Conservation (phyloP, 805 yeast genomes). For the Kluyveromyces lactis region DNA sequence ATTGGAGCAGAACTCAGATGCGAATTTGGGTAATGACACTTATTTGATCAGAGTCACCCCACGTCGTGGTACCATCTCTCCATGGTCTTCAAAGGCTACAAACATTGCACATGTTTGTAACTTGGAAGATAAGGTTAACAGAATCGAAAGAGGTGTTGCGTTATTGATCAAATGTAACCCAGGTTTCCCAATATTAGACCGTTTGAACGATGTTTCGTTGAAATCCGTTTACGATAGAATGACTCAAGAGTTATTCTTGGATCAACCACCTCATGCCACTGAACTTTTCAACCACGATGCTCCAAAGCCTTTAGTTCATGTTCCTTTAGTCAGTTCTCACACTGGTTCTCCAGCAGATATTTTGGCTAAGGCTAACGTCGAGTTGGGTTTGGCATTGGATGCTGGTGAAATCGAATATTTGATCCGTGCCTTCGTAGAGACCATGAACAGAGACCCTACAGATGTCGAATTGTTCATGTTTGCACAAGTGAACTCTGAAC, state of each 20-base stretch:
- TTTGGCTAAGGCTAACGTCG: constrained; percentile 67
- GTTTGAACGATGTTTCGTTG: constrained; percentile 47
- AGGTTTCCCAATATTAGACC: constrained; percentile 58
- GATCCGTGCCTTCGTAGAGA: constrained; percentile 68
- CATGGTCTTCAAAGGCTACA: constrained; percentile 99
- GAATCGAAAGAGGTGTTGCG: constrained; percentile 88
- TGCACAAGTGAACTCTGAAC: constrained; percentile 99
- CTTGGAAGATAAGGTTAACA: constrained; percentile 54
- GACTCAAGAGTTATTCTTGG: constrained; percentile 71
- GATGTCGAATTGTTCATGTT: constrained; percentile 98
- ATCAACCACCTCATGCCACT: constrained; percentile 51
- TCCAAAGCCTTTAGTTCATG: constrained; percentile 77
- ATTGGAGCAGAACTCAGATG: constrained; percentile 17
- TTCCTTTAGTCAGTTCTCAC: constrained; percentile 48
- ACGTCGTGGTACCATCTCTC: constrained; percentile 92
- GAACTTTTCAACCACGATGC: constrained; percentile 70
- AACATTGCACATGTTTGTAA: constrained; percentile 89
- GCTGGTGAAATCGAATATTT: constrained; percentile 87
- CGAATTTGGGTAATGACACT: constrained; percentile 34
- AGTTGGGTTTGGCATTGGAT: constrained; percentile 90
- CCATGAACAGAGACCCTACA: constrained; percentile 81
- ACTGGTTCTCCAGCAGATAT: constrained; percentile 37
- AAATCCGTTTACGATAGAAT: constrained; percentile 82
- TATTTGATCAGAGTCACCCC: constrained; percentile 75
- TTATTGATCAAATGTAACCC: constrained; percentile 61